These are phyloP conservation scores for Trichophyton benhamiae DNA, from an alignment of 2,329 filamentous ascomycete species.

Conservation along the genomic window DNA sequence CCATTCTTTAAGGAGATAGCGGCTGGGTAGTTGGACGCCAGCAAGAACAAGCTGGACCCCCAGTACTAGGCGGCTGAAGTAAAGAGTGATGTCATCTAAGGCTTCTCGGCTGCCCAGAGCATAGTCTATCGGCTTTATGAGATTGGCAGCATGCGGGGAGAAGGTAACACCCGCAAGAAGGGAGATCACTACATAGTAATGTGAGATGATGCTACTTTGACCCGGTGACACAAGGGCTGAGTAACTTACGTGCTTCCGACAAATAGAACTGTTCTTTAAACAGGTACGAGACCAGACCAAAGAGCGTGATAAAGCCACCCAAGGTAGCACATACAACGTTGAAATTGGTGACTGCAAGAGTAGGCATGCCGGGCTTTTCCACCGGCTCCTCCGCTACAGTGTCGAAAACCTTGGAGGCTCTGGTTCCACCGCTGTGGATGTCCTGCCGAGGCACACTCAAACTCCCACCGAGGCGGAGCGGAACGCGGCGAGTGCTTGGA, in stretches of 20 bases:
- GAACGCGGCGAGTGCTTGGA: neutral
- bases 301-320: slow-evolving; percentile 81
- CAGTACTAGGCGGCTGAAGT: slow-evolving; percentile 75
- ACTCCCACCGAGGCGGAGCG: neutral
- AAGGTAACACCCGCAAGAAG: slow-evolving; percentile 66
- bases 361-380: slow-evolving; percentile 39
- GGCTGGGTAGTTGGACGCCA: slow-evolving; percentile 73
- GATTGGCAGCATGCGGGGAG: slow-evolving; percentile 63
- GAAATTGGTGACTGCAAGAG: slow-evolving; percentile 58
- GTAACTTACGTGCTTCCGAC: slow-evolving; percentile 66
- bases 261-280: slow-evolving; percentile 84
- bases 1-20: slow-evolving; percentile 70
- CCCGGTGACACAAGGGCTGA: neutral
- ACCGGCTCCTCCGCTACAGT: neutral
- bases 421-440: neutral
- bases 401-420: neutral
- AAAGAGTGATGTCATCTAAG: slow-evolving; percentile 62
- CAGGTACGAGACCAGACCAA: slow-evolving; percentile 78
- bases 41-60: slow-evolving; percentile 84
- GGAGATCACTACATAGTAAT: slow-evolving; percentile 55
- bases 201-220: neutral
- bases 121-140: slow-evolving; percentile 65
- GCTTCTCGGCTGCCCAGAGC: slow-evolving; percentile 45
- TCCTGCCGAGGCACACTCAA: neutral
- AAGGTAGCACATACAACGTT: slow-evolving; percentile 71